phyloP scores from a whole-genome alignment of 164 flowering plant genomes.

The Magnolia sinica region DNA sequence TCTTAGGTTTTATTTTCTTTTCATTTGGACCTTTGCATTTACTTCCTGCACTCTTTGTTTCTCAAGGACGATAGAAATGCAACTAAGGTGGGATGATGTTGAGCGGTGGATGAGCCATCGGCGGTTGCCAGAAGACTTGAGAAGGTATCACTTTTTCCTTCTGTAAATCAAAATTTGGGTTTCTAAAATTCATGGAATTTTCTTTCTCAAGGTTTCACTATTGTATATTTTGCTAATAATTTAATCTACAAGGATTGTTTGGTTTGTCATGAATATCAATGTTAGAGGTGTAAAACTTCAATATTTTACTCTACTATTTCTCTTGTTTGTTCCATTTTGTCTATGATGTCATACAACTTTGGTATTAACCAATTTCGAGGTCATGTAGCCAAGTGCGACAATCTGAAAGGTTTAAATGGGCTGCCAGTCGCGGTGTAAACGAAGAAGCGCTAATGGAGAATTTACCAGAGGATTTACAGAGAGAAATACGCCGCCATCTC shows the following conservation, averaged over 20 bases:
- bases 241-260: not conserved
- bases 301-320: too few relatives aligned
- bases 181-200: not conserved
- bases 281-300: not conserved
- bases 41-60: not conserved
- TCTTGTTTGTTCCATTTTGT: too few relatives aligned
- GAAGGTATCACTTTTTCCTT: constrained; percentile 15
- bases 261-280: not conserved
- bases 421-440: constrained; percentile 72
- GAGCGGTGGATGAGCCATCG: constrained; percentile 37
- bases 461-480: constrained; percentile 83
- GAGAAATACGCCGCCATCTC: constrained; percentile 77
- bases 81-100: constrained; percentile 32
- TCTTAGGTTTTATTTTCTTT: not conserved
- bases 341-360: not conserved
- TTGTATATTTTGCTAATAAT: too few relatives aligned
- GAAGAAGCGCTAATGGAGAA: constrained; percentile 66
- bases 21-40: not conserved
- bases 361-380: not conserved
- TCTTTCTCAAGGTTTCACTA: not conserved
- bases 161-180: not conserved
- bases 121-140: constrained; percentile 24
- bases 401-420: constrained; percentile 77
- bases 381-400: constrained; percentile 55
- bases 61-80: constrained; percentile 33